Percentiles rank a stretch among this genome's conserved stretches.
phyloP scores from a whole-genome alignment of 345 rosid species.

The Eucalyptus cladocalyx region DNA sequence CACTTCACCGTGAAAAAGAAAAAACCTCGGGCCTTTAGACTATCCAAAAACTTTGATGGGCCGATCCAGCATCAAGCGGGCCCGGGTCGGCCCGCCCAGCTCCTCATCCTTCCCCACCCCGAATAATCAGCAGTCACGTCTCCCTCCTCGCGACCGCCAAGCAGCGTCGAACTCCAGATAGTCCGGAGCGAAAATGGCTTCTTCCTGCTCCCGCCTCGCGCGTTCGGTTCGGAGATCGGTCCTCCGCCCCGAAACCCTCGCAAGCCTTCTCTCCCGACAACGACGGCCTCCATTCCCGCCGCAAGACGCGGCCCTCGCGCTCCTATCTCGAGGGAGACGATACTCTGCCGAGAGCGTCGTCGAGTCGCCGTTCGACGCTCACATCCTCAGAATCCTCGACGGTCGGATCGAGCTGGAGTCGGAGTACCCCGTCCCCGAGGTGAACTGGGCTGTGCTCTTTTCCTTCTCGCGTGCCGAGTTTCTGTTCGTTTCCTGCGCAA shows the following conservation, averaged over 20 bases:
- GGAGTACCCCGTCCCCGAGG: conserved; percentile 54
- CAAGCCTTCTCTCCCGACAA: neutral
- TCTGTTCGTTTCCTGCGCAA: neutral
- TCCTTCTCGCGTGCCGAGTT: neutral
- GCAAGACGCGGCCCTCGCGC: neutral
- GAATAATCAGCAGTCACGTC: neutral
- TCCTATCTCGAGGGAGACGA: neutral
- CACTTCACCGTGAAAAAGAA: too few species aligned
- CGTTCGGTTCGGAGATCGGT: neutral
- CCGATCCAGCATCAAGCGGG: neutral
- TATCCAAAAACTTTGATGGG: neutral
- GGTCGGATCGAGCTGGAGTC: conserved; percentile 47
- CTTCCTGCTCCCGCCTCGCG: neutral
- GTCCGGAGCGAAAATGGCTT: neutral
- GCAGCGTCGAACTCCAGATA: neutral
- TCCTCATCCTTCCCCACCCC: neutral
- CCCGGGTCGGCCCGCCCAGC: neutral
- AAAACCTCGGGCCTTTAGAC: neutral
- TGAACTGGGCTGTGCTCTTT: neutral
- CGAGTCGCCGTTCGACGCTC: conserved; percentile 38
- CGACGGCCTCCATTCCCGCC: neutral
- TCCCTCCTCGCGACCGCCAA: neutral
- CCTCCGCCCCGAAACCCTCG: neutral
- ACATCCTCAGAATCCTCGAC: conserved; percentile 55
- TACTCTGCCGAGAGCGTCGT: conserved; percentile 1